These are phyloP conservation scores for Phialophora expanda DNA, from an alignment of 2,329 filamentous ascomycete genomes.

Conservation along the genomic window DNA sequence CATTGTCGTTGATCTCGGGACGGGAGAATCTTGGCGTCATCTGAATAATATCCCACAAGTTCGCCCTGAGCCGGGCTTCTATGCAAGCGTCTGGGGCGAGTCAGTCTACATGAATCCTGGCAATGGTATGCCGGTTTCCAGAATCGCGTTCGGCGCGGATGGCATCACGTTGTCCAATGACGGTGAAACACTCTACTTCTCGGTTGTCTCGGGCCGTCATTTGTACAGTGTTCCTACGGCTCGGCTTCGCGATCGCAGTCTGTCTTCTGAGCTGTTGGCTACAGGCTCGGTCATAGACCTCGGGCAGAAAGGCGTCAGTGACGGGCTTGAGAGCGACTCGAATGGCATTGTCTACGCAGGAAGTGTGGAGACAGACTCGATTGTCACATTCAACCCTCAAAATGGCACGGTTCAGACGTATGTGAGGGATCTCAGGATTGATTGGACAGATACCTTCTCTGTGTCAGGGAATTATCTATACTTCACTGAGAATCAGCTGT, in stretches of 20 bases:
- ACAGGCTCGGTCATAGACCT: conserved; percentile 51
- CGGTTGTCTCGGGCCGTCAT: conserved; percentile 51
- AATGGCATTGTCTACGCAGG: conserved; percentile 58
- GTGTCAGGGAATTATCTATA: conserved; percentile 56
- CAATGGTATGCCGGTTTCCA: conserved; percentile 46
- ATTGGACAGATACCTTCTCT: conserved; percentile 58
- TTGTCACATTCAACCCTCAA: conserved; percentile 53
- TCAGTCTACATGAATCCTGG: conserved; percentile 52
- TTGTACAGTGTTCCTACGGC: conserved; percentile 55
- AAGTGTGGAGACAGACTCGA: conserved; percentile 57
- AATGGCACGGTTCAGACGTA: conserved; percentile 53
- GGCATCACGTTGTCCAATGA: conserved; percentile 59
- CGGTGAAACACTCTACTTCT: conserved; percentile 55
- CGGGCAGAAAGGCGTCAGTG: conserved; percentile 57
- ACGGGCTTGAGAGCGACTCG: conserved; percentile 59
- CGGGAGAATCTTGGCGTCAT: conserved; percentile 51
- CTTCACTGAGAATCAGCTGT: conserved; percentile 60
- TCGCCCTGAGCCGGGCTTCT: conserved; percentile 52
- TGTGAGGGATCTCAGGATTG: conserved; percentile 54
- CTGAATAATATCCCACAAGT: conserved; percentile 52
- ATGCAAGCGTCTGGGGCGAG: conserved; percentile 57
- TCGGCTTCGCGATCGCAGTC: conserved; percentile 48
- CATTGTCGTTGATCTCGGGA: conserved; percentile 57
- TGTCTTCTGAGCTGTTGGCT: conserved; percentile 51
- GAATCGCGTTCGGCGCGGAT: conserved; percentile 54